Base-by-base conservation (phyloP, 441 rosid genomes). In the Adansonia rubrostipa region DNA sequence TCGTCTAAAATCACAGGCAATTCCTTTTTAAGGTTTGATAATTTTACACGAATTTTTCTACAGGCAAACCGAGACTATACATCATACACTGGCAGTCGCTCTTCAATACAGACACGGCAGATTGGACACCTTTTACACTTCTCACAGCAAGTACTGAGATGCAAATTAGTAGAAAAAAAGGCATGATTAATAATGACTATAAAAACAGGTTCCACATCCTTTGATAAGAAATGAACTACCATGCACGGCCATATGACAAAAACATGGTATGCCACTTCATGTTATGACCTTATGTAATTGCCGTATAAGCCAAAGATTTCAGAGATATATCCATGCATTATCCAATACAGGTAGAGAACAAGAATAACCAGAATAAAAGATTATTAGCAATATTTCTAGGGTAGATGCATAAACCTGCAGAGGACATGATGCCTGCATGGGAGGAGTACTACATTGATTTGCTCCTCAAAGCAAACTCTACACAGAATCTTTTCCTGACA, bases 361-460 rank as follows among this genome's bases (percentile, higher is more conserved):
- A 1, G 28, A 62, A 9, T 9, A 44, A 6, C 33, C 53, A 67
- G 14, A 67, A 67, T 19, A 5, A 44, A 40, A 40, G 3, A 20
- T 51, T 17, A 60, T 48, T 7, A 58, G 15, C 50, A 42, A 65
- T 1, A 77, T 9, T 42, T 8, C 2, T 60, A 69, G 36, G 67
- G 66, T 28, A 13, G 73, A 80, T 67, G 58, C 36, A 60, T 40
- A 47, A 86, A 89, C 92, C 94, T 88, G 87, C 94, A 90, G 60
- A 88, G 89, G 81, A 84, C 82, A 45, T 87, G 92, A 87, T 89
- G 94, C 82, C 91, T 81, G 84, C 92, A 90, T 42, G 94, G 90
- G 75, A 89, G 90, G 77, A 89, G 80, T 64, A 90, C 91, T 65
- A 84, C 58, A 15, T 83, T 84, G 66, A 91, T 91, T 3, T 90